phyloP scores from a whole-genome alignment of 1,284 basidiomycete genomes.

The Stygiomarasmius scandens region DNA sequence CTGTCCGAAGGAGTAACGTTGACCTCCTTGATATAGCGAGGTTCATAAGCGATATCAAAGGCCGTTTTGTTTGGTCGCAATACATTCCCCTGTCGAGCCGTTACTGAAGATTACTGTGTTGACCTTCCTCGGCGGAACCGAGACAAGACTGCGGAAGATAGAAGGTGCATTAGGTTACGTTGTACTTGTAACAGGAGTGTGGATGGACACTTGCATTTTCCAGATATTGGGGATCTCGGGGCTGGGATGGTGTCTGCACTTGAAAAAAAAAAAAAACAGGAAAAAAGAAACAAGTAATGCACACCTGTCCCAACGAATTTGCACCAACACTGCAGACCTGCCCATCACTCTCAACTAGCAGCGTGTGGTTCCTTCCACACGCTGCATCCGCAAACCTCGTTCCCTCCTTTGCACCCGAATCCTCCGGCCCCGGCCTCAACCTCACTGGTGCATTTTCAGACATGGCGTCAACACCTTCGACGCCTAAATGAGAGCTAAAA shows the following conservation, averaged over 20 bases:
- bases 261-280: too few relatives aligned
- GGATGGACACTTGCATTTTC: constrained; percentile 78
- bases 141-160: constrained; percentile 35
- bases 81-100: constrained; percentile 88
- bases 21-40: constrained; percentile 39
- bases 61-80: constrained; percentile 83
- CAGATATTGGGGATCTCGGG: constrained; percentile 64
- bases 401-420: constrained; percentile 62
- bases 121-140: constrained; percentile 92
- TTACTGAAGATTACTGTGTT: constrained; percentile 94
- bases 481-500: constrained; percentile 60
- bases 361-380: constrained; percentile 79
- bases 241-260: constrained; percentile 75
- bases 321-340: constrained; percentile 83
- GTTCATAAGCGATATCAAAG: constrained; percentile 79
- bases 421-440: constrained; percentile 59
- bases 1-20: too few relatives aligned
- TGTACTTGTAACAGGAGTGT: too few relatives aligned
- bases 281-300: too few relatives aligned
- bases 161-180: too few relatives aligned
- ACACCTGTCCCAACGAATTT: constrained; percentile 83
- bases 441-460: constrained; percentile 74
- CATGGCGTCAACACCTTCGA: constrained; percentile 50
- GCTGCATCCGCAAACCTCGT: constrained; percentile 82
- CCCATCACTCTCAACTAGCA: constrained; percentile 83